Evolutionary conservation across 163 green algal genomes (phyloP).

Genomic region (Trebouxiophyceae sp.): DNA sequence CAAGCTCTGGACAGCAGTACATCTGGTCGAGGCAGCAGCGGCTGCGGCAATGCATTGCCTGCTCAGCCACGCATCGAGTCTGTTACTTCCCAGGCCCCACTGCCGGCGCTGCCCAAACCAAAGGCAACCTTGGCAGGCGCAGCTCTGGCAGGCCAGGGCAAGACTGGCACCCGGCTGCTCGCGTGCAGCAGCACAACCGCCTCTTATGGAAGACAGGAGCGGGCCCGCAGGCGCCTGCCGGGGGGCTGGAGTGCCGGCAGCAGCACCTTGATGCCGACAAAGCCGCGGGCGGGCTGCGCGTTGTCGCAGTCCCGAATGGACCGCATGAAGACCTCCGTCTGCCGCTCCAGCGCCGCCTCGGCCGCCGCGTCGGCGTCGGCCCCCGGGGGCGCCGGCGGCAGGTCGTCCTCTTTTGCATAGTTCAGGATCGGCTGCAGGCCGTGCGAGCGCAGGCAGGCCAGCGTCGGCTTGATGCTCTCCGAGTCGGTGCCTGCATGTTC

Average conservation of each 20-base stretch:
- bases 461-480: conserved; percentile 23
- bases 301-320: conserved; percentile 53
- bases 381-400: conserved; percentile 11
- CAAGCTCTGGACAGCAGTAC: too few species aligned
- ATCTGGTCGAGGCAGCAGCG: too few species aligned
- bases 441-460: conserved; percentile 28
- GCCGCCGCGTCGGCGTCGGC: too few species aligned
- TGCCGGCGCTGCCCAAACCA: background rate
- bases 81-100: too few species aligned
- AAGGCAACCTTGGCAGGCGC: background rate
- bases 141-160: background rate
- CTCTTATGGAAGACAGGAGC: background rate
- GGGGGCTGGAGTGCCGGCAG: background rate
- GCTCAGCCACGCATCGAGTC: too few species aligned
- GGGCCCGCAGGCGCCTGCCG: background rate
- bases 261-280: conserved; percentile 69
- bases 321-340: conserved; percentile 60
- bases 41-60: too few species aligned
- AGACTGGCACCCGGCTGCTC: background rate
- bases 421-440: conserved; percentile 74
- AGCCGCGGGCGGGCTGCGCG: conserved; percentile 46
- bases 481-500: conserved; percentile 23
- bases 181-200: background rate
- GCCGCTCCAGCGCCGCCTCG: conserved; percentile 59
- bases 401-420: conserved; percentile 79